Evolutionary conservation across 257 asterid genomes (phyloP).

Genomic region (Rhazya stricta): DNA sequence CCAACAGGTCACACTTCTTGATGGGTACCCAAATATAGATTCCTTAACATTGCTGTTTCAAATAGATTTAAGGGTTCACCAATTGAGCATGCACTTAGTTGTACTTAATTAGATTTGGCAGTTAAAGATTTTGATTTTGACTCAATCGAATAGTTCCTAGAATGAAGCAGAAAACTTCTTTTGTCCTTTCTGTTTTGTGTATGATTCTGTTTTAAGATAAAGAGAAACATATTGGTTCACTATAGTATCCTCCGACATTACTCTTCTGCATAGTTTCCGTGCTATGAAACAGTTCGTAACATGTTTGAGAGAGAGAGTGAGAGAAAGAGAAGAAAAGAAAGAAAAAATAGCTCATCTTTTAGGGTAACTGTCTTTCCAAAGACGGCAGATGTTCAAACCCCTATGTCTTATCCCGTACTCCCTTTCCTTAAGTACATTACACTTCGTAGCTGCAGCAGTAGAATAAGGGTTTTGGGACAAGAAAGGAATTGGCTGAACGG

Average conservation of each 20-base stretch:
- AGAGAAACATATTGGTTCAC: not conserved
- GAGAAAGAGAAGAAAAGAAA: too few relatives aligned
- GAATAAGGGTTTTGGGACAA: not conserved
- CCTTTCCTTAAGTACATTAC: not conserved
- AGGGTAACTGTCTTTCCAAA: not conserved
- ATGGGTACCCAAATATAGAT: not conserved
- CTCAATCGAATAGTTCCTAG: not conserved
- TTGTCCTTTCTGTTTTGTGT: not conserved
- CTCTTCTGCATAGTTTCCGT: not conserved
- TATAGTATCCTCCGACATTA: not conserved
- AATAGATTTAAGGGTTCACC: not conserved
- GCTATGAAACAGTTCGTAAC: not conserved
- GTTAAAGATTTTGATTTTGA: not conserved
- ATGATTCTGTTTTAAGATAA: not conserved
- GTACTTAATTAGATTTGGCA: not conserved
- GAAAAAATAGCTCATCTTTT: not conserved
- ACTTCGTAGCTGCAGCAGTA: not conserved
- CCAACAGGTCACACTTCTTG: not conserved
- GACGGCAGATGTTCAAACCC: not conserved
- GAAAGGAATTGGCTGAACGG: not conserved
- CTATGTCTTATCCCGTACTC: not conserved
- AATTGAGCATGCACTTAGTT: not conserved
- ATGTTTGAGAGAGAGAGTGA: not conserved
- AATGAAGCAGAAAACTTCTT: not conserved
- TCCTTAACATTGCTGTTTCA: not conserved